These are phyloP conservation scores for Gautieria morchelliformis DNA, from an alignment of 768 basidiomycete species.

Conservation along the genomic window DNA sequence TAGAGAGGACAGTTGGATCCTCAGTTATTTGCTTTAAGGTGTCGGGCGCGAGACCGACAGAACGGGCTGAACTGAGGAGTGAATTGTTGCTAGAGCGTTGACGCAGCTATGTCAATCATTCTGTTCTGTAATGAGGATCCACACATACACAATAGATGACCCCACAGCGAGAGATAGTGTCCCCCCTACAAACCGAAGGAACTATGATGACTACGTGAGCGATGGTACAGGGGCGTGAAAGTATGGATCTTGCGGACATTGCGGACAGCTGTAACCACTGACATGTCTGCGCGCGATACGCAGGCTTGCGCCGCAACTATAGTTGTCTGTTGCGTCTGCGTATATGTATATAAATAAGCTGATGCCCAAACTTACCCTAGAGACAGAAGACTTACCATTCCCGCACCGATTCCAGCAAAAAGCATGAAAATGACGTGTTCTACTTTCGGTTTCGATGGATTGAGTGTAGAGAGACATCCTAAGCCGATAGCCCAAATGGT, in stretches of 20 bases:
- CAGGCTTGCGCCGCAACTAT: slow-evolving; percentile 68
- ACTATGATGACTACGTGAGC: slow-evolving; percentile 27
- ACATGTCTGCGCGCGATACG: slow-evolving; percentile 63
- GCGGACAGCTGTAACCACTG: slow-evolving; percentile 60
- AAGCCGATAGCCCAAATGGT: slow-evolving; percentile 59
- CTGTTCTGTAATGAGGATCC: slow-evolving; percentile 4
- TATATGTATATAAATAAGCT: not conserved
- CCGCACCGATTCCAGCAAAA: slow-evolving; percentile 50
- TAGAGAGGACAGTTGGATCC: slow-evolving; percentile 31
- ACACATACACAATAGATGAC: slow-evolving; percentile 42
- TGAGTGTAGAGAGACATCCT: slow-evolving; percentile 60
- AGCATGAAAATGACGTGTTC: slow-evolving; percentile 53
- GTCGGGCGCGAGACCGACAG: slow-evolving; percentile 26
- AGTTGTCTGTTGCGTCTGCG: slow-evolving; percentile 48
- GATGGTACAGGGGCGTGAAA: not conserved
- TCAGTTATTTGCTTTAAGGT: slow-evolving; percentile 37
- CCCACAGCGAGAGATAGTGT: slow-evolving; percentile 57
- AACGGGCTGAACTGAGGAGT: slow-evolving; percentile 31
- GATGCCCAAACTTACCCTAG: slow-evolving; percentile 8
- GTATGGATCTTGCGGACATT: slow-evolving; percentile 31
- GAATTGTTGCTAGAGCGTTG: slow-evolving; percentile 32
- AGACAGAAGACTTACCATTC: slow-evolving; percentile 33
- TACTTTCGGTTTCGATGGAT: slow-evolving; percentile 34
- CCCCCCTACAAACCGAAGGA: slow-evolving; percentile 61
- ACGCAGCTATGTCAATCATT: not conserved